Conservation (phyloP, 768 basidiomycete genomes). For the Collybia sordida region DNA sequence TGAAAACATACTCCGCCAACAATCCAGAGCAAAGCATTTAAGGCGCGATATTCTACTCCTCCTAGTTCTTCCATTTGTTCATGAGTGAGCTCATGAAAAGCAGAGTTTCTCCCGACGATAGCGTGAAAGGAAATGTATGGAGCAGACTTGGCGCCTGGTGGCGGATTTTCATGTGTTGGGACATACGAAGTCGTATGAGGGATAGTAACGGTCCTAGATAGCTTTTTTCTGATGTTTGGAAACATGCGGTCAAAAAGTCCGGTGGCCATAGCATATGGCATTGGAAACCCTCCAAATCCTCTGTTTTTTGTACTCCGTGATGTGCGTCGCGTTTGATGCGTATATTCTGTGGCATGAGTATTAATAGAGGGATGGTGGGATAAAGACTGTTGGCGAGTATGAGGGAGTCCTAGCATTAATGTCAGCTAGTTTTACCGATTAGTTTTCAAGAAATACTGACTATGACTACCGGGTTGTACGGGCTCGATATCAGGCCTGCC, state of each 20-base stretch:
- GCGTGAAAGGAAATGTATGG: slow-evolving; percentile 88
- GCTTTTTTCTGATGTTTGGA: slow-evolving; percentile 54
- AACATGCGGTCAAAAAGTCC: slow-evolving; percentile 55
- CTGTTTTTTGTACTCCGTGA: slow-evolving; percentile 34
- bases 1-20: slow-evolving; percentile 59
- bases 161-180: slow-evolving; percentile 35
- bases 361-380: slow-evolving; percentile 19
- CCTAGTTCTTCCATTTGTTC: slow-evolving; percentile 92
- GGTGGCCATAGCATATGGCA: slow-evolving; percentile 57
- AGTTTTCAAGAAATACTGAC: slow-evolving; percentile 7
- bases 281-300: slow-evolving; percentile 75
- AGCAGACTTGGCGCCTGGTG: slow-evolving; percentile 51
- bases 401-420: slow-evolving; percentile 13
- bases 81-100: slow-evolving; percentile 63
- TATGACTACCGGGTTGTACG: slow-evolving; percentile 9
- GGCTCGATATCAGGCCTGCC: slow-evolving; percentile 6
- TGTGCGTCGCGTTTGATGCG: slow-evolving; percentile 15
- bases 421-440: not conserved
- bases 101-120: slow-evolving; percentile 79
- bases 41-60: slow-evolving; percentile 88
- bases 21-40: slow-evolving; percentile 81
- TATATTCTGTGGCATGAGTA: slow-evolving; percentile 16
- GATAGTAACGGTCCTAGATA: slow-evolving; percentile 75
- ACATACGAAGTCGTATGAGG: slow-evolving; percentile 65
- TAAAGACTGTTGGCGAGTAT: slow-evolving; percentile 14